These are phyloP conservation scores for Lineolata rhizophorae DNA, from an alignment of 495 filamentous ascomycete species.

Conservation along the genomic window DNA sequence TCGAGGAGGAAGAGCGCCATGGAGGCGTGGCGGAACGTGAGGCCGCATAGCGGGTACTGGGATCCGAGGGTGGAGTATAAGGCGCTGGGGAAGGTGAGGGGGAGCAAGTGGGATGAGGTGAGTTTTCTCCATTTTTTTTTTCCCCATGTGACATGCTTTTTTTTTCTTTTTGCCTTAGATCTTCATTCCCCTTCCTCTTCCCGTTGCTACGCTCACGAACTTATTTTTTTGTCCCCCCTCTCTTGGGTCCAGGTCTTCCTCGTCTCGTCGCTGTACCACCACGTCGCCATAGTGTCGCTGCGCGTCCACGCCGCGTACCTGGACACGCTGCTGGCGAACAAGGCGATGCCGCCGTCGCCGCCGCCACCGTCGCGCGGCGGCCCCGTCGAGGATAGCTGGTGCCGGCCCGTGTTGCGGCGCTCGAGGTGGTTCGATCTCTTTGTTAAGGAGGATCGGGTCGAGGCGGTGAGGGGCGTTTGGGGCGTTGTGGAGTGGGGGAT, in stretches of 20 bases:
- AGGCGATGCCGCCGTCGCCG: conserved; percentile 6
- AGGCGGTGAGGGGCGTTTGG: conserved; percentile 2
- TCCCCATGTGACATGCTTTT: too few relatives aligned
- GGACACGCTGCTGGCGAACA: conserved; percentile 23
- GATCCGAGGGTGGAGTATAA: conserved; percentile 54
- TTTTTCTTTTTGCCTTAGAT: too few relatives aligned
- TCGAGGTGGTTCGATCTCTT: conserved; percentile 3
- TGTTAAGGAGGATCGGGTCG: conserved; percentile 1
- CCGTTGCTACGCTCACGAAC: not conserved
- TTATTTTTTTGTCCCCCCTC: not conserved
- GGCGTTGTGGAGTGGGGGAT: not conserved
- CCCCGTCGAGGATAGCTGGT: conserved; percentile 5
- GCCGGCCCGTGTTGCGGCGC: conserved; percentile 2
- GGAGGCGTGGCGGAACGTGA: conserved; percentile 17
- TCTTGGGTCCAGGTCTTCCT: conserved; percentile 44
- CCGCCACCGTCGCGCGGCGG: too few relatives aligned
- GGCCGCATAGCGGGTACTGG: conserved; percentile 28
- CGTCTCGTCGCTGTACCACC: conserved; percentile 62
- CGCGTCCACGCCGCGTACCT: conserved; percentile 48
- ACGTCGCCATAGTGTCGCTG: conserved; percentile 52
- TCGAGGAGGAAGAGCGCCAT: conserved; percentile 20
- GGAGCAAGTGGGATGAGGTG: conserved; percentile 33
- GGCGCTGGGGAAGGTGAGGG: conserved; percentile 40
- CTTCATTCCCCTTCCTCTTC: too few relatives aligned
- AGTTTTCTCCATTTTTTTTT: too few relatives aligned